phyloP scores from a whole-genome alignment of 225 moss, liverwort and hornwort species.

The Lunularia cruciata region DNA sequence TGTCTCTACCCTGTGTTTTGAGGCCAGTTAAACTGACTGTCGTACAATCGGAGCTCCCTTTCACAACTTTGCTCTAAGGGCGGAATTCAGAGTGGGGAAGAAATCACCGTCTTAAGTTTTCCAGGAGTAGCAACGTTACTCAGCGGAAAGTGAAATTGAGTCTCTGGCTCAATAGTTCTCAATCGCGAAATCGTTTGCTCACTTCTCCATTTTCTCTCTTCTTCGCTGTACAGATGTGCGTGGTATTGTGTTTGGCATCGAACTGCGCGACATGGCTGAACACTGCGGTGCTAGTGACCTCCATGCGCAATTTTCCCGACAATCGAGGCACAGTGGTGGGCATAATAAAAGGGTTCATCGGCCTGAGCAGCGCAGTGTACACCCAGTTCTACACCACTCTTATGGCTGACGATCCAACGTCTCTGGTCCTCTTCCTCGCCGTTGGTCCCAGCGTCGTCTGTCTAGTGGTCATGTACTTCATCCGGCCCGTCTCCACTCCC shows the following conservation, averaged over 20 bases:
- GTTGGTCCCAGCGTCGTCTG: slow-evolving; percentile 59
- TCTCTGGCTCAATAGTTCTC: no score
- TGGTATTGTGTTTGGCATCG: slow-evolving; percentile 54
- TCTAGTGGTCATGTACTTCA: slow-evolving; percentile 66
- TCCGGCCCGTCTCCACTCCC: slow-evolving; percentile 54
- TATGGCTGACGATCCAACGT: slow-evolving; percentile 39
- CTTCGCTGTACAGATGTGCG: slow-evolving; percentile 45
- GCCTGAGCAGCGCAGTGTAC: slow-evolving; percentile 82
- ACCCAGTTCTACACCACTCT: slow-evolving; percentile 62
- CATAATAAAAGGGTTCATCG: slow-evolving; percentile 87
- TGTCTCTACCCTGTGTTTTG: no score
- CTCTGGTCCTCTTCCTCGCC: slow-evolving; percentile 65
- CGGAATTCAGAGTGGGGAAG: no score
- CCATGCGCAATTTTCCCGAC: slow-evolving; percentile 83
- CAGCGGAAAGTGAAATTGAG: no score
- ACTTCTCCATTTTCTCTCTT: no score
- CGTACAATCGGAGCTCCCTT: no score
- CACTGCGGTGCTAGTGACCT: slow-evolving; percentile 69
- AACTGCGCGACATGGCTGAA: slow-evolving; percentile 72
- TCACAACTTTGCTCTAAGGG: no score
- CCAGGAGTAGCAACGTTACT: no score
- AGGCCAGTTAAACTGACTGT: no score
- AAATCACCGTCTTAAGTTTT: no score
- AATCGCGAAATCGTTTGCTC: no score
- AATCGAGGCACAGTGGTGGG: slow-evolving; percentile 85